phyloP scores from a whole-genome alignment of 2,329 filamentous ascomycete genomes.

The Macrophomina pseudophaseolina region DNA sequence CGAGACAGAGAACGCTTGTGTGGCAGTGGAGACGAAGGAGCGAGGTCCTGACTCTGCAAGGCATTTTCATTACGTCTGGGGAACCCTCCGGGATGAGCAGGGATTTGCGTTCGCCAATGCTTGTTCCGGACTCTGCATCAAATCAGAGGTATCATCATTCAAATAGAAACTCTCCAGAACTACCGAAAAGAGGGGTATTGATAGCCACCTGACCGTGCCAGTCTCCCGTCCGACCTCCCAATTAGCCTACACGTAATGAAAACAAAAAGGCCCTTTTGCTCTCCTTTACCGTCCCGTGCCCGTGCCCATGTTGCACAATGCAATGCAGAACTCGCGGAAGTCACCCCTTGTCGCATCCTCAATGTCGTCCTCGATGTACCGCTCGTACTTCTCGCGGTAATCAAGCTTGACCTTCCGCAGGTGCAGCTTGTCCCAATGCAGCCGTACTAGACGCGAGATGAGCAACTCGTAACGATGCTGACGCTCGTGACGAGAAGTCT shows the following conservation, averaged over 20 bases:
- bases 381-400: slow-evolving; percentile 77
- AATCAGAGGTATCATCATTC: slow-evolving; percentile 17
- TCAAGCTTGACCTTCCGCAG: slow-evolving; percentile 79
- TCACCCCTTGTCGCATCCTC: slow-evolving; percentile 76
- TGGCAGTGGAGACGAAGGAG: background rate
- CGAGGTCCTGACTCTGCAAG: background rate
- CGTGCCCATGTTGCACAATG: slow-evolving; percentile 53
- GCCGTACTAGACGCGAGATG: slow-evolving; percentile 82
- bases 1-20: background rate
- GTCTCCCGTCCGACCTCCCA: background rate
- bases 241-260: background rate
- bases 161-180: slow-evolving; percentile 11
- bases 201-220: slow-evolving; percentile 13
- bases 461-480: slow-evolving; percentile 80
- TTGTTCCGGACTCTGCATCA: background rate
- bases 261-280: background rate
- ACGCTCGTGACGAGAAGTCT: slow-evolving; percentile 33
- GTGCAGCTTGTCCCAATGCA: slow-evolving; percentile 91
- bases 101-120: background rate
- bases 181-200: slow-evolving; percentile 24
- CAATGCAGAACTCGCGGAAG: slow-evolving; percentile 77
- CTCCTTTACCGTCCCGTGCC: slow-evolving; percentile 5
- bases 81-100: background rate
- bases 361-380: slow-evolving; percentile 77
- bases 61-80: slow-evolving; percentile 4